phyloP scores from a whole-genome alignment of 2,329 filamentous ascomycete species.

The Exophiala xenobiotica region DNA sequence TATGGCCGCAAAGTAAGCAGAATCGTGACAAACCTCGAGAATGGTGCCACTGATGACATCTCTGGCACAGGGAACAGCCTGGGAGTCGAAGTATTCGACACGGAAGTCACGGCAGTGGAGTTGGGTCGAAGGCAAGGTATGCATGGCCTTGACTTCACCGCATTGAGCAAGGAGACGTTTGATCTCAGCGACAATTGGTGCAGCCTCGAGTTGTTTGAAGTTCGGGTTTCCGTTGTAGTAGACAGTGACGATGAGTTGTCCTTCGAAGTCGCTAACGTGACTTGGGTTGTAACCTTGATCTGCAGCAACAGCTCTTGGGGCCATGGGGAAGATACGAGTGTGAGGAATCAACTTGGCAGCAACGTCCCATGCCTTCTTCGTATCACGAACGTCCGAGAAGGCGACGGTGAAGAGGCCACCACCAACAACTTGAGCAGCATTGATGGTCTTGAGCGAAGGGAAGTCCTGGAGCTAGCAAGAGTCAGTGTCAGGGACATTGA shows the following conservation, averaged over 20 bases:
- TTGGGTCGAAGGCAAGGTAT: conserved; percentile 32
- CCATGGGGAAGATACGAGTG: conserved; percentile 51
- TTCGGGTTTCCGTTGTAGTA: conserved; percentile 36
- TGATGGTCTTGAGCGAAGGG: conserved; percentile 39
- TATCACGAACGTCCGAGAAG: conserved; percentile 62
- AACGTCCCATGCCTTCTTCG: conserved; percentile 52
- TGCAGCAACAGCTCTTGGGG: conserved; percentile 45
- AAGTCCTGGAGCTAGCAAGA: conserved; percentile 27
- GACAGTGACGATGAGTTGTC: conserved; percentile 55
- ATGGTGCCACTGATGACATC: conserved; percentile 37
- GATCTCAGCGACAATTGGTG: conserved; percentile 50
- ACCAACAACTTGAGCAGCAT: conserved; percentile 37
- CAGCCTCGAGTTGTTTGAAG: conserved; percentile 8
- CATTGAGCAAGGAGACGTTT: conserved; percentile 39
- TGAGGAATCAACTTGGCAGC: conserved; percentile 44
- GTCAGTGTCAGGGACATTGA: conserved; percentile 7
- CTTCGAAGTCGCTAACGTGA: conserved; percentile 51
- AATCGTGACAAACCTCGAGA: conserved; percentile 8
- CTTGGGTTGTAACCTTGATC: conserved; percentile 32
- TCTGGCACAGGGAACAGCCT: conserved; percentile 38
- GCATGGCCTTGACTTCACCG: conserved; percentile 41
- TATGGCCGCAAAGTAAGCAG: background rate
- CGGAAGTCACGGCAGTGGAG: conserved; percentile 38
- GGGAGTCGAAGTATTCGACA: conserved; percentile 42
- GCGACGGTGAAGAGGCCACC: conserved; percentile 52